These are phyloP conservation scores for Isabelozyma gotoi DNA, from an alignment of 805 yeast species.

Conservation along the genomic window DNA sequence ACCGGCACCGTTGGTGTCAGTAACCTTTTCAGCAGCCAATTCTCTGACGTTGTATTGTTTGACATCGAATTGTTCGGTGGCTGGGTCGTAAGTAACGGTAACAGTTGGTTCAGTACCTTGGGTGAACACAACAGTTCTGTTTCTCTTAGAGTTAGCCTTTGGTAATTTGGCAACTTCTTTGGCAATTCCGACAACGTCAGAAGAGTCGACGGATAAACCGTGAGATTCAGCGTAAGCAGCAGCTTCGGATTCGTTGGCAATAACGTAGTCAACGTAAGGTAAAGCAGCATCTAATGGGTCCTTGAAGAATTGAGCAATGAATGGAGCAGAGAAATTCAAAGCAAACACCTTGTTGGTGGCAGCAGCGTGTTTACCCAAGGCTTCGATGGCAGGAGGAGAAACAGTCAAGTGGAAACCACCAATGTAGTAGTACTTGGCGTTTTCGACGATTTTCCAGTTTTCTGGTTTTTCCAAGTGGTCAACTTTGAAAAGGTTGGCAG, in stretches of 20 bases:
- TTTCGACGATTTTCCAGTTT: slow-evolving; percentile 84
- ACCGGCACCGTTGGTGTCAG: slow-evolving; percentile 98
- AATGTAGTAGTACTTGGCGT: slow-evolving; percentile 80
- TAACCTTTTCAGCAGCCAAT: slow-evolving; percentile 64
- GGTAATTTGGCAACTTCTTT: slow-evolving; percentile 76
- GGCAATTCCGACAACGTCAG: slow-evolving; percentile 75
- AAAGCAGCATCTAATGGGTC: slow-evolving; percentile 76
- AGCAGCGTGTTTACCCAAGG: slow-evolving; percentile 91
- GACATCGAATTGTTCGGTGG: slow-evolving; percentile 45
- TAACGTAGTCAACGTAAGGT: slow-evolving; percentile 86
- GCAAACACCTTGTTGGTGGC: slow-evolving; percentile 73
- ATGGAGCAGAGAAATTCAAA: slow-evolving; percentile 93
- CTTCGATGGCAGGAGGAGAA: slow-evolving; percentile 88
- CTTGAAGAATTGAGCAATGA: slow-evolving; percentile 93
- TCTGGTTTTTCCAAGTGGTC: slow-evolving; percentile 84
- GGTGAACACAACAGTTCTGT: slow-evolving; percentile 89
- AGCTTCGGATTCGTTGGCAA: slow-evolving; percentile 97
- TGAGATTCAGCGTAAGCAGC: slow-evolving; percentile 90
- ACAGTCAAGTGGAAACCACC: slow-evolving; percentile 99
- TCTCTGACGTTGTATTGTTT: slow-evolving; percentile 68
- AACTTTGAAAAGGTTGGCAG: slow-evolving; percentile 95
- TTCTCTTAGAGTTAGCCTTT: slow-evolving; percentile 63
- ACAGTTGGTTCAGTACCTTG: slow-evolving; percentile 94
- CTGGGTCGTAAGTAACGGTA: slow-evolving; percentile 58
- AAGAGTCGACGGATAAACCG: slow-evolving; percentile 47